Base-by-base conservation (phyloP, 2,329 filamentous ascomycete genomes). In the Clonostachys chloroleuca region DNA sequence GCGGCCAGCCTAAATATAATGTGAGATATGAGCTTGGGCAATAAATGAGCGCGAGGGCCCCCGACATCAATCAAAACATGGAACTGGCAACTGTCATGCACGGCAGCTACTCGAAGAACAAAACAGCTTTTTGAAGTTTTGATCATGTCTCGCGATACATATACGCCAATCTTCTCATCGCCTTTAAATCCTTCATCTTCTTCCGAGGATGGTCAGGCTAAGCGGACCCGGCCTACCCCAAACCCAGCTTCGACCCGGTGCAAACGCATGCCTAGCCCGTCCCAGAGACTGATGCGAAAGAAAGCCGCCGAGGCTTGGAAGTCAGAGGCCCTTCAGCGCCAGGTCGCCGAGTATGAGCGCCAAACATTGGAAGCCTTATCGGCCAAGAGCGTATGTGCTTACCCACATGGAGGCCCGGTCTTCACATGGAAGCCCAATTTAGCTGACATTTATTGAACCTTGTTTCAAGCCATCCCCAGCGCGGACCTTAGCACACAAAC, bases 251-350 rank as follows among this genome's bases (percentile, higher is more conserved):
- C 51, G 43, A 44, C 51, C 35, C 51, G 52, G 43, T 42, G 54
- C 14, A 50, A 51, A 40, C 47, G 52, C 37, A 56, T 58, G 18
- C 53, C 63, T 45, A 72, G 70, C 48, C 69, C 71, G 18, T 65
- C 68, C 1, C 61, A 73, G 52, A 59, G 59, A 33, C 54, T 74
- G 16, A 63, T 74, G 48, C 61, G 71, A 30, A 59, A 65, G 47
- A 73, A 72, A 51, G 72, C 68, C 2, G 68, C 65, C 6, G 59
- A 60, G 46, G 70, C 69, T 6, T 72, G 68, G 68, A 61, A 57
- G 16, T 63, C 61, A 34, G 60, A 66, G 53, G 57, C 60, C 13
- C 52, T 64, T 40, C 57, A 53, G 40, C 54, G 56, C 16, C 60
- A 63, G 43, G 52, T 59, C 40, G 49, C 51, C 12, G 53, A 51